Evolutionary conservation across 208 protist genomes (phyloP), one percentile per base, ranked within the genome.

Genomic region (Endotrypanum monterogeii): DNA sequence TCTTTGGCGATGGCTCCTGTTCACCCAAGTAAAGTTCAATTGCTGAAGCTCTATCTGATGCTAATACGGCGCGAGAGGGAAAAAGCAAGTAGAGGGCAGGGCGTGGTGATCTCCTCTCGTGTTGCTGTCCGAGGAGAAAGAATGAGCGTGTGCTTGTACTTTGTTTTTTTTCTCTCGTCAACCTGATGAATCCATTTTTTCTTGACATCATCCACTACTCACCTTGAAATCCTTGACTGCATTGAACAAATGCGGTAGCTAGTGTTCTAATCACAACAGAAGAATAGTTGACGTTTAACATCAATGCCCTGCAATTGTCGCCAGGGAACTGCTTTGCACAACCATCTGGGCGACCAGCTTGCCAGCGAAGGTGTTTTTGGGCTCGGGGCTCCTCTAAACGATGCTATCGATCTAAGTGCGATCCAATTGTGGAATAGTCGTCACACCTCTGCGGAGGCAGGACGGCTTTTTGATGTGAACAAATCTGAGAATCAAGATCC

Each of bases 221-320:
- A 20, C 32, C 3, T 1, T 1, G 25, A 30, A 7, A 8, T 3
- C 8, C 3, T 39, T 39, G 2, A 39, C 3, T 11, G 14, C 23
- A 18, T 8, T 50, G 1, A 32, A 51, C 11, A 9, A n/a, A 23
- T 18, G 50, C n/a, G 16, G 6, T 12, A 11, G 3, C 11, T 32
- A 0, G 39, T 32, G 6, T 12, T 51, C 6, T 48, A 30, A 20
- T 48, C 28, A 12, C 1, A 6, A 16, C n/a, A 7, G 25, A 57
- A 66, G 18, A 12, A 46, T 9, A 1, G 20, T 1, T 9, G 14
- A 54, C 48, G 25, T 1, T 11, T 37, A 11, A 2, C 1, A 70
- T 14, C 23, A 35, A 96, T 97, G 92, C 92, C 90, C 16, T 97
- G 92, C 77, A 97, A 95, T 63, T 97, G 92, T 60, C 79, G 92